Conservation (phyloP, 1,284 basidiomycete species). For the Trichosporon faecale region DNA sequence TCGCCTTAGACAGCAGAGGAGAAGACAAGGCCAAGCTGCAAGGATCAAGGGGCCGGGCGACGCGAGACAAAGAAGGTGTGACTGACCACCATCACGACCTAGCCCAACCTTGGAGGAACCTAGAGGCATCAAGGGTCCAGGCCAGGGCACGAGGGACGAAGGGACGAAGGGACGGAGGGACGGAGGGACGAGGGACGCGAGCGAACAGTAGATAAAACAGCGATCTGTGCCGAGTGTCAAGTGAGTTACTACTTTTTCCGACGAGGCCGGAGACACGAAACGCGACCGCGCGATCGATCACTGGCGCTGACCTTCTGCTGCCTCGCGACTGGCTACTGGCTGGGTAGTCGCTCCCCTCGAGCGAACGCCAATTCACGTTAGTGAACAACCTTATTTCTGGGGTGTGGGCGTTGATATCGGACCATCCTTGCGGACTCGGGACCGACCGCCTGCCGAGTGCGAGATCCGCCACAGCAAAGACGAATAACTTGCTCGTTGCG, state of each 20-base stretch:
- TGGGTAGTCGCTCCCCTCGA: conserved; percentile 1
- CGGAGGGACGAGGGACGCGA: not conserved
- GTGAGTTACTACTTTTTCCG: conserved; percentile 9
- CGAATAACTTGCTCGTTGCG: not conserved
- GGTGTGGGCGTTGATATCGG: not conserved
- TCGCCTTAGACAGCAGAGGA: not conserved
- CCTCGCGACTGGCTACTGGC: not conserved
- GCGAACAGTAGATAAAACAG: conserved; percentile 6
- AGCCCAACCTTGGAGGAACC: not conserved
- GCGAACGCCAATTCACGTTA: not conserved
- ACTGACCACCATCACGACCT: conserved; percentile 3
- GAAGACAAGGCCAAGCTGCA: not conserved
- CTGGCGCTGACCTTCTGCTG: not conserved
- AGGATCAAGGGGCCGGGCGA: not conserved
- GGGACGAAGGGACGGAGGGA: too few relatives aligned
- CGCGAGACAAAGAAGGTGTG: conserved; percentile 1
- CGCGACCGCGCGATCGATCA: too few relatives aligned
- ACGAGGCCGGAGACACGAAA: not conserved
- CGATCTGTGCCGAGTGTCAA: not conserved
- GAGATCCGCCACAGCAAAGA: not conserved
- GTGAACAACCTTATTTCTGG: conserved; percentile 1
- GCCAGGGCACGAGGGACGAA: not conserved
- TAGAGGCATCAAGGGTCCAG: conserved; percentile 8
- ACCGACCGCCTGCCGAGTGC: not conserved
- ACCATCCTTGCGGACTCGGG: not conserved